A percentile compares a stretch with the other conserved stretches of the same genome.
Conservation (phyloP, 2,329 filamentous ascomycete species). For the Sphaceloma murrayae region DNA sequence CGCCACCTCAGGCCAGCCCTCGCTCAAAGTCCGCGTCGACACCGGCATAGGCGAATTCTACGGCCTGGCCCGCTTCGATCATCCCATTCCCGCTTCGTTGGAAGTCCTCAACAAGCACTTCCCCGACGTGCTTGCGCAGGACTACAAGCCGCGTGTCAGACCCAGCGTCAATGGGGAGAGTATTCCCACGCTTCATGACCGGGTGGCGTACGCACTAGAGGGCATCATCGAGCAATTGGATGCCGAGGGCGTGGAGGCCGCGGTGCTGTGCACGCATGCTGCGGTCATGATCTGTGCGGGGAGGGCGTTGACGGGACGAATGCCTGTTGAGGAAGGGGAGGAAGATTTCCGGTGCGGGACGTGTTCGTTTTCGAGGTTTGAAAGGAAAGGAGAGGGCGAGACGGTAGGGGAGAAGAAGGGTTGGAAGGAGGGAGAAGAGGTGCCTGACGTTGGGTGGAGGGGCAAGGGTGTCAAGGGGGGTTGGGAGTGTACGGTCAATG, state of each 20-base stretch:
- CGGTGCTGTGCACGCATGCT: constrained; percentile 82
- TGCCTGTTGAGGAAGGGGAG: constrained; percentile 60
- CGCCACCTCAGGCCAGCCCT: constrained; percentile 24
- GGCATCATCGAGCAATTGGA: constrained; percentile 67
- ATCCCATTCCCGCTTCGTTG: constrained; percentile 65
- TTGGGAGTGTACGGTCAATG: constrained; percentile 72
- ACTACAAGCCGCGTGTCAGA: constrained; percentile 45
- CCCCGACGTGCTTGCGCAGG: constrained; percentile 46
- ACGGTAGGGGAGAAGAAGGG: constrained; percentile 19
- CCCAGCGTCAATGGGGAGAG: constrained; percentile 70
- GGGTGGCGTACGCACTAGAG: constrained; percentile 60
- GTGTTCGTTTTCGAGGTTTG: constrained; percentile 65
- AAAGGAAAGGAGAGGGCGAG: constrained; percentile 30
- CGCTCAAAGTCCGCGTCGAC: constrained; percentile 29
- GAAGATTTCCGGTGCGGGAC: constrained; percentile 84
- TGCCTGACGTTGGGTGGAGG: constrained; percentile 45
- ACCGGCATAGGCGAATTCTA: constrained; percentile 69
- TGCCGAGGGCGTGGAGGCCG: constrained; percentile 50
- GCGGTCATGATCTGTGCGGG: constrained; percentile 82
- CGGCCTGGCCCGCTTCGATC: constrained; percentile 72
- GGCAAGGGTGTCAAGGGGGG: constrained; percentile 59
- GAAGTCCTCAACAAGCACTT: constrained; percentile 58
- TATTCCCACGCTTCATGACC: constrained; percentile 68
- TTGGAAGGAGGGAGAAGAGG: constrained; percentile 29
- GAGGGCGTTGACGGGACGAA: constrained; percentile 64